Conservation (phyloP, 352 stramenopile genomes). For the Plasmopara viticola region DNA sequence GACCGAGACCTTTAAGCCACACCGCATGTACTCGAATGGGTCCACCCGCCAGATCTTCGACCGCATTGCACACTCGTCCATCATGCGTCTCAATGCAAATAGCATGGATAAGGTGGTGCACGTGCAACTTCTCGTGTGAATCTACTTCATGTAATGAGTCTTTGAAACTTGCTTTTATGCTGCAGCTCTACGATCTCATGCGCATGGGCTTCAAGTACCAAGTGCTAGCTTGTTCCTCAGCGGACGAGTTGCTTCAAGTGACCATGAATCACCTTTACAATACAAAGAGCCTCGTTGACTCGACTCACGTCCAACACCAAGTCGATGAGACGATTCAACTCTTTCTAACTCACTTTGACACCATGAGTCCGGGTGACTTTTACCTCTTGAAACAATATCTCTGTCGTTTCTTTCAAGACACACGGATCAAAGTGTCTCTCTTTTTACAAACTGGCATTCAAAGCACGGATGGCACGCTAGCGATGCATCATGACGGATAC, state of each 20-base stretch:
- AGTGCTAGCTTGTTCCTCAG: slow-evolving; percentile 68
- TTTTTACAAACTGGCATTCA: slow-evolving; percentile 88
- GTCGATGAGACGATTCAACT: slow-evolving; percentile 76
- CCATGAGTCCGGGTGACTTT: slow-evolving; percentile 63
- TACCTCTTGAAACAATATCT: slow-evolving; percentile 82
- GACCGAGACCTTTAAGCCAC: slow-evolving; percentile 88
- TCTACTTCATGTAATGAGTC: neutral
- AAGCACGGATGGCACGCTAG: slow-evolving; percentile 71
- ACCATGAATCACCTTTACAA: slow-evolving; percentile 83
- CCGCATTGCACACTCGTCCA: slow-evolving; percentile 88
- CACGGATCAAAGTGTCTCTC: slow-evolving; percentile 88
- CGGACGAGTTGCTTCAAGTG: slow-evolving; percentile 83
- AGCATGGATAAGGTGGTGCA: slow-evolving; percentile 87
- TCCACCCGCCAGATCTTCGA: slow-evolving; percentile 90
- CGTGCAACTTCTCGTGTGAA: neutral
- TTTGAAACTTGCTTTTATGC: neutral
- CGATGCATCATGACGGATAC: slow-evolving; percentile 69
- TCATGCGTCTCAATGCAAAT: slow-evolving; percentile 91
- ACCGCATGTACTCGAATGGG: slow-evolving; percentile 87
- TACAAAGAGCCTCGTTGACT: slow-evolving; percentile 68
- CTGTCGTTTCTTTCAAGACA: slow-evolving; percentile 86
- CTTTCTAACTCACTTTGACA: slow-evolving; percentile 66
- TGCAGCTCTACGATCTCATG: slow-evolving; percentile 90
- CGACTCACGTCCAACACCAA: slow-evolving; percentile 53
- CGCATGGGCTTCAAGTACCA: slow-evolving; percentile 95